Evolutionary conservation across 108 stramenopile genomes (phyloP), one percentile per base, ranked within the genome.

Genomic region (Skeletonema tropicum): DNA sequence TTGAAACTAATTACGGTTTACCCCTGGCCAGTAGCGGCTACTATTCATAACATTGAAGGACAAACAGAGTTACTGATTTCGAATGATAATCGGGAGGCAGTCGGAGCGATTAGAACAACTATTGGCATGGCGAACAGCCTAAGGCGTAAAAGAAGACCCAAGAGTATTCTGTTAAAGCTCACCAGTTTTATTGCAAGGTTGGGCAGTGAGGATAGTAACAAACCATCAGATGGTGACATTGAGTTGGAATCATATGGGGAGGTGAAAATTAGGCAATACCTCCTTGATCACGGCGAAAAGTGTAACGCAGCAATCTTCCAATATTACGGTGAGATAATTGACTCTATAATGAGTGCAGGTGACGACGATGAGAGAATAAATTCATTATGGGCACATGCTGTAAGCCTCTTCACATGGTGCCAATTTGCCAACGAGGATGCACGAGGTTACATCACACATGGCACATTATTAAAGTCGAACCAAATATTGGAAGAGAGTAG

Each of bases 111-210:
- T 49, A 33, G 60, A 49, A 63, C 49, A 38, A 63, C 19, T 61
- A 72, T 72, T 72, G 71, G 60, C 41, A 62, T 72, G 71, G 35
- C 26, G 2, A 61, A 72, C 21, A 72, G 45, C 33, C 35, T 72
- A 17, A 42, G 46, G 30, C 52, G 30, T 13, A 61, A 60, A 8
- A 41, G 33, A 41, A 70, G 31, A 19, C 39, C n/a, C 15, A 62
- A 62, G 58, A 41, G 71, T 15, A 30, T 63, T 13, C 41, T 72
- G 6, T 63, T 72, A 45, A 21, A 12, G 15, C 10, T 62, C 15
- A 13, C 55, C 35, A 60, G 62, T 45, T 42, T 42, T 9, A 62
- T 72, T 33, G 38, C 60, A 41, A 46, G 60, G 61, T 21, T 72
- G 15, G 60, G 36, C 8, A 21, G 26, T 3, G 4, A 10, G 15